phyloP scores from a whole-genome alignment of 1,139 yeast genomes.

The Candida buenavistaensis region DNA sequence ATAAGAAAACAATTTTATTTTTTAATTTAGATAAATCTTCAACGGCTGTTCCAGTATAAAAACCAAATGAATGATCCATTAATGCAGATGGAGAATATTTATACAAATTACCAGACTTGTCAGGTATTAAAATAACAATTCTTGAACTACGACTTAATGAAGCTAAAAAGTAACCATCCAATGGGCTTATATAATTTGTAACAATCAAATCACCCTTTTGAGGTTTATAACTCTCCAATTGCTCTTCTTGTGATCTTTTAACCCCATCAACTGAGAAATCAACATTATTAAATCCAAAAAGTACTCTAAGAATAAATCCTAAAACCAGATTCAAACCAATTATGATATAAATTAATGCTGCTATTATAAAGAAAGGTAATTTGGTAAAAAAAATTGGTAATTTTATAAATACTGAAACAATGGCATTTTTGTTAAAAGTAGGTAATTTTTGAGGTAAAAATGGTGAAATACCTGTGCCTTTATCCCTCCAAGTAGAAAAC shows the following conservation, averaged over 20 bases:
- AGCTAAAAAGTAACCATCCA: conserved; percentile 43
- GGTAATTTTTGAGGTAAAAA: conserved; percentile 52
- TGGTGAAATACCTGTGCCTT: conserved; percentile 82
- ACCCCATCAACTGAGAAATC: conserved; percentile 54
- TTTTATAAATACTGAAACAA: conserved; percentile 12
- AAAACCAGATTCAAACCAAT: conserved; percentile 18
- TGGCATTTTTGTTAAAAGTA: conserved; percentile 8
- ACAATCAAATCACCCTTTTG: conserved; percentile 43
- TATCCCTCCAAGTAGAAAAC: conserved; percentile 73
- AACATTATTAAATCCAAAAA: conserved; percentile 29
- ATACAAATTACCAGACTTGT: conserved; percentile 34
- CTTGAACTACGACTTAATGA: conserved; percentile 16
- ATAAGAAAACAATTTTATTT: conserved; percentile 44
- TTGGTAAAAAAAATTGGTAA: conserved; percentile 21
- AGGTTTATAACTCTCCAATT: conserved; percentile 40
- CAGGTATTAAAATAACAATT: conserved; percentile 47
- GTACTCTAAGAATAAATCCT: conserved; percentile 15
- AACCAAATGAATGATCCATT: conserved; percentile 31
- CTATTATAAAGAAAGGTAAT: conserved; percentile 28
- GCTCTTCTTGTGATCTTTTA: conserved; percentile 39
- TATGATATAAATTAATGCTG: conserved; percentile 17
- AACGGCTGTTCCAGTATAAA: conserved; percentile 18
- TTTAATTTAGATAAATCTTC: conserved; percentile 22
- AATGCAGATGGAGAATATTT: conserved; percentile 36
- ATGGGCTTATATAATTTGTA: conserved; percentile 56